Evolutionary conservation across 495 filamentous ascomycete genomes (phyloP), one percentile per base, ranked within the genome.

Genomic region (Coniosporium apollinis): DNA sequence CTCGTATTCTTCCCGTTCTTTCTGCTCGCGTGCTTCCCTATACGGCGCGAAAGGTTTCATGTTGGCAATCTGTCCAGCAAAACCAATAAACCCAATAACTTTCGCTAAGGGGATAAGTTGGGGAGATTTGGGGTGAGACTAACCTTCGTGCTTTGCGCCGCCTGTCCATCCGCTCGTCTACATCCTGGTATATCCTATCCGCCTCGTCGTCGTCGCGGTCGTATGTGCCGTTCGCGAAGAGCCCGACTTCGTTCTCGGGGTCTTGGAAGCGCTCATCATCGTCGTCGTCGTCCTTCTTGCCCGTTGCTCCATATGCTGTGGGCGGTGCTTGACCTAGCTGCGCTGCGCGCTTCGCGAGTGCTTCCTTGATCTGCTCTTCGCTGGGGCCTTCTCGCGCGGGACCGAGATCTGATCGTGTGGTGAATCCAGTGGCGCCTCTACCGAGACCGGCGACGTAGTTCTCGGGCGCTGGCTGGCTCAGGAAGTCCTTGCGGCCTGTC

Each of bases 401-500:
- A 28, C 89, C 89, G 21, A 99, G 66, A 69, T 99, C 89, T 28
- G 86, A 94, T 21, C 91, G 76, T 9, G 89, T 99, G 4, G 89
- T 96, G 59, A 99, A 99, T 21, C 91, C 89, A 0, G 91, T 99
- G 3, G 89, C 89, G 55, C 89, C 89, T 67, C 89, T 80, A 59
- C 89, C 89, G 41, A 99, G 72, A 68, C 89, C 89, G 28, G 89
- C 89, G 28, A 99, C 91, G 48, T 99, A 99, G 60, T 96, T 99
- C 49, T 94, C 89, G 17, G 89, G 89, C 38, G 89, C 89, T 20
- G 73, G 74, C 57, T 92, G 83, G 55, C 69, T 79, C 22, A 97
- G 62, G 47, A 96, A 99, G 57, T 94, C 86, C 51, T 86, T 81
- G 60, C 82, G 73, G 36, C 66, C 67, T 37, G 77, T 74, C 52